Base-by-base conservation (phyloP, 306 rosid species). In the Cercis canadensis region DNA sequence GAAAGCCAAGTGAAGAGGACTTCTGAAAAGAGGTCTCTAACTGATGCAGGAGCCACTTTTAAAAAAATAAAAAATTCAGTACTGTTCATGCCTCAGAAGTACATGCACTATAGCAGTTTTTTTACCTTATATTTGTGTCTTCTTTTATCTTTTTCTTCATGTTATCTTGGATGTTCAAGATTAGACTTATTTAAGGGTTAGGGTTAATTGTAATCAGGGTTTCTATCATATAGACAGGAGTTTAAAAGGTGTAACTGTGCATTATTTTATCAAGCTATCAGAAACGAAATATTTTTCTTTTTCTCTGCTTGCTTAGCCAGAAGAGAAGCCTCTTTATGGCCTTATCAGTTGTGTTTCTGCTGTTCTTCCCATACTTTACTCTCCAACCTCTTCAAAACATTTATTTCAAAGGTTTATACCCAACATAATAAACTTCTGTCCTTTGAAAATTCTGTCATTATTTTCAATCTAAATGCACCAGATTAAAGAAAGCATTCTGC, bases 51-150 rank as follows among this genome's bases (percentile, higher is more conserved):
- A 24, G 29, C 29, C 29, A 24, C 29, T 24, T 24, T 24, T 24
- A 24, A 24, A n/a, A n/a, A n/a, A n/a, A n/a, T n/a, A n/a, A n/a
- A n/a, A n/a, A n/a, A n/a, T n/a, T 24, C 29, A 24, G 29, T 24
- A 24, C 29, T 24, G 29, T 63, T 70, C 57, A 31, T 37, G 69
- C 40, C 49, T 49, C 57, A 57, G 15, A 39, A 50, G 32, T 37
- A 4, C 37, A 4, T 31, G 9, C 5, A 14, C 15, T 37, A 21
- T 8, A 39, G 32, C 15, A 2, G 11, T 60, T 17, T 60, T 16
- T 16, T n/a, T n/a, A n/a, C n/a, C n/a, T n/a, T n/a, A n/a, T n/a
- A n/a, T n/a, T n/a, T n/a, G n/a, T n/a, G n/a, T n/a, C 46, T 60
- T 0, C 12, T 60, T 4, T 60, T 17, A 15, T 39, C 32, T 17